These are phyloP conservation scores for Setaria viridis DNA, from an alignment of 202 grass and related monocot species.

Conservation along the genomic window DNA sequence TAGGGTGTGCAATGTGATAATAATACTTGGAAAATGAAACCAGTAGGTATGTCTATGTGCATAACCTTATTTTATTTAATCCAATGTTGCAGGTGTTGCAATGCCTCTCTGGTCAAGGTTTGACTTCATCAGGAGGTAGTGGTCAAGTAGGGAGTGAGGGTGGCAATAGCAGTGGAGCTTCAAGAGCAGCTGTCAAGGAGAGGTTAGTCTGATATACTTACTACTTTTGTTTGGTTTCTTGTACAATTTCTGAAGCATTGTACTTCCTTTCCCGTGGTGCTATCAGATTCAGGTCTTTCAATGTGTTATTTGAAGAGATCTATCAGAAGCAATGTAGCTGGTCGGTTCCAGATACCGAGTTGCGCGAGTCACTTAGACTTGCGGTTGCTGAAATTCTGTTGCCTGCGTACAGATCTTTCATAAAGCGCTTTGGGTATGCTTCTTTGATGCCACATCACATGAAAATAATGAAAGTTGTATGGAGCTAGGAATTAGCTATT, in stretches of 20 bases:
- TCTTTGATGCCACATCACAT: constrained; percentile 1
- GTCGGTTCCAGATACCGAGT: constrained; percentile 95
- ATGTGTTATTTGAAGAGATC: constrained; percentile 83
- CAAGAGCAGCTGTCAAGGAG: constrained; percentile 81
- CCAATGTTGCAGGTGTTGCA: constrained; percentile 68
- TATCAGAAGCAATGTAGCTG: constrained; percentile 93
- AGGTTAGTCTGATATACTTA: constrained; percentile 54
- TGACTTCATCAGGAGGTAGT: constrained; percentile 87
- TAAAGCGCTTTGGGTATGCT: constrained; percentile 95
- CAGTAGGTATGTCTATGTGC: background rate
- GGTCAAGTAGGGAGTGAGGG: constrained; percentile 71
- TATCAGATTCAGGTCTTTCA: constrained; percentile 93
- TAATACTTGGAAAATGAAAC: constrained; percentile 27
- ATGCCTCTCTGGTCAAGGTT: constrained; percentile 77
- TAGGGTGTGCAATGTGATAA: background rate
- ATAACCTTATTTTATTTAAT: constrained; percentile 22
- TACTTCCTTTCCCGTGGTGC: background rate
- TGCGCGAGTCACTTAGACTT: constrained; percentile 87
- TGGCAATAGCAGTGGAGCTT: constrained; percentile 87
- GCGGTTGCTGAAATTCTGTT: constrained; percentile 95
- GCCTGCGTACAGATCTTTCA: constrained; percentile 89
- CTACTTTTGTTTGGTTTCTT: constrained; percentile 5
- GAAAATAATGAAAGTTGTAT: background rate
- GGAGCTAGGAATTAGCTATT: background rate
- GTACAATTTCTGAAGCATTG: constrained; percentile 17